Evolutionary conservation across 2,329 filamentous ascomycete genomes (phyloP), one percentile per base, ranked within the genome.

Genomic region (Fusarium avenaceum): DNA sequence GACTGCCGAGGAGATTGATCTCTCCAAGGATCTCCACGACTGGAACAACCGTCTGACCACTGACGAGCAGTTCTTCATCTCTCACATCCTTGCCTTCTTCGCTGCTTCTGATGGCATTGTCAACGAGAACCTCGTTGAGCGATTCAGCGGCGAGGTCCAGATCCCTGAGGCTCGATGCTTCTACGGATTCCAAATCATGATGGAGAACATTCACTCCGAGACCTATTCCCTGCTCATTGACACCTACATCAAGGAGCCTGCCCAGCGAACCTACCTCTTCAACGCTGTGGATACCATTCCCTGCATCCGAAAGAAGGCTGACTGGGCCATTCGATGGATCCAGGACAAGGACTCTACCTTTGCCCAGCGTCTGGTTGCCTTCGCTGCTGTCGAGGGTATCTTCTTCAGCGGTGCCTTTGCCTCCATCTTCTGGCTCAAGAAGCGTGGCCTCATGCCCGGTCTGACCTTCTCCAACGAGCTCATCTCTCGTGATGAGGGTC

Each of bases 111-210:
- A 99, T 77, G 96, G 96, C 78, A 99, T 99, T 72, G 96, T 99
- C 86, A 99, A 99, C 80, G 96, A 99, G 88, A 99, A 99, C 86
- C 87, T 99, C 24, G 90, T 99, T 63, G 94, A 98, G 88, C 93
- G 96, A 69, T 99, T 99, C 89, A 97, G 93, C 76, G 90, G 89
- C 71, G 96, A 99, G 83, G 95, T 99, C 30, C 96, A 99, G 84
- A 90, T 98, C 61, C 95, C 96, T 13, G 96, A 99, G 84, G 96
- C 96, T 70, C 94, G 96, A 76, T 99, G 96, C 90, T 99, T 99
- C 88, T 99, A 99, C 82, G 96, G 96, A 70, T 99, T 99, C 89
- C 96, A 99, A 86, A 98, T 98, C 85, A 99, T 99, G 96, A 98
- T 99, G 93, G 96, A 99, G 87, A 99, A 99, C 85, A 97, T 99